Conservation (phyloP, 306 rosid genomes). For the Begonia fuchsioides region DNA sequence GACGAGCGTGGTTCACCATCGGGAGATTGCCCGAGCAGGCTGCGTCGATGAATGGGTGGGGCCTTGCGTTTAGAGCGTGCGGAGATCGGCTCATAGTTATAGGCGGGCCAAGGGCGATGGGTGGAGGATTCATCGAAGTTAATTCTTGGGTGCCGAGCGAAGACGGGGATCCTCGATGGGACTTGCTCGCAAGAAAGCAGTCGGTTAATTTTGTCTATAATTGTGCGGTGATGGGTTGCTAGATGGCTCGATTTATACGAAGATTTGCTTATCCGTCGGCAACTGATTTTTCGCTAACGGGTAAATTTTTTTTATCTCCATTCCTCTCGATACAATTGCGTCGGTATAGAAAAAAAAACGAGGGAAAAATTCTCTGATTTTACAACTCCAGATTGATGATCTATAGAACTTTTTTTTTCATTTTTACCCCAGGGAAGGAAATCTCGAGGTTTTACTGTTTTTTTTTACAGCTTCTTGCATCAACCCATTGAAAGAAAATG, state of each 20-base stretch:
- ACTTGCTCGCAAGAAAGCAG: slow-evolving; percentile 56
- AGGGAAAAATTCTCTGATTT: slow-evolving; percentile 16
- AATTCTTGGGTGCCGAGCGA: slow-evolving; percentile 93
- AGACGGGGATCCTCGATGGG: slow-evolving; percentile 84
- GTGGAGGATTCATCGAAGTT: slow-evolving; percentile 68
- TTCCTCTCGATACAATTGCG: slow-evolving; percentile 20
- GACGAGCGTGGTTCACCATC: slow-evolving; percentile 35
- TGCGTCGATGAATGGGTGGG: slow-evolving; percentile 86
- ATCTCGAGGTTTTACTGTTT: background rate
- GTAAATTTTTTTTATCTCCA: slow-evolving; percentile 28
- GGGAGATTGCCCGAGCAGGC: slow-evolving; percentile 82
- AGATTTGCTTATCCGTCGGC: slow-evolving; percentile 32
- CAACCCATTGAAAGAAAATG: background rate
- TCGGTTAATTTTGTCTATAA: slow-evolving; percentile 80
- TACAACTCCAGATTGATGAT: background rate
- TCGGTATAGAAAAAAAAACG: slow-evolving; percentile 21
- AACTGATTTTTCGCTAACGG: slow-evolving; percentile 51
- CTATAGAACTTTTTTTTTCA: background rate
- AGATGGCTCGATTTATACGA: slow-evolving; percentile 18
- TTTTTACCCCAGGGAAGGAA: background rate
- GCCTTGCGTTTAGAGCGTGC: slow-evolving; percentile 88
- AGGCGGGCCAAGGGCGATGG: slow-evolving; percentile 65
- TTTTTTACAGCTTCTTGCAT: background rate
- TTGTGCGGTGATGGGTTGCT: slow-evolving; percentile 99
- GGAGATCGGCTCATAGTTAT: slow-evolving; percentile 77